Base-by-base conservation (phyloP, 352 stramenopile genomes). In the Phytophthora niederhauseri region DNA sequence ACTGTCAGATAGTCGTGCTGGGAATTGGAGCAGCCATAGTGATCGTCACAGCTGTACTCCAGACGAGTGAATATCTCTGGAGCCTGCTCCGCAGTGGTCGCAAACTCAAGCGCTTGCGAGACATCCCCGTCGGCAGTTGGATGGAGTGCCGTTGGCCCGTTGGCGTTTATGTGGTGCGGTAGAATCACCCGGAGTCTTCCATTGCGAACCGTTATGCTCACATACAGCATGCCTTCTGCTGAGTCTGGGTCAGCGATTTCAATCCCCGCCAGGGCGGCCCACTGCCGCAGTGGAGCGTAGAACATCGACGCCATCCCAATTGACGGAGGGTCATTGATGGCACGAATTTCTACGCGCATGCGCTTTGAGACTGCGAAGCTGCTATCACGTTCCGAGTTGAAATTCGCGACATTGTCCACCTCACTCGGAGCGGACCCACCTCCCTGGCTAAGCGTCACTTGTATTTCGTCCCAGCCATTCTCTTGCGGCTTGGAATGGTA, bases 211-310 rank as follows among this genome's bases (percentile, higher is more conserved):
- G 74, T 53, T 22, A 90, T 46, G 15, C 75, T 80, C 12, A 89
- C 60, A 57, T 84, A 90, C 36, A 90, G 30, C 17, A 77, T 57
- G 0, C 63, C 64, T 22, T 84, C 65, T 8, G 56, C 73, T n/a
- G 75, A 77, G 56, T 91, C 84, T 4, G 73, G 71, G 49, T 92
- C 84, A 28, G 62, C 57, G 15, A 90, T 54, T 4, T 60, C 2
- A 20, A 89, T 70, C 6, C 50, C 63, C 9, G 17, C 4, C 0
- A 85, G 15, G 0, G 36, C 5, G 2, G 66, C 69, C 84, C 80
- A 90, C 6, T 61, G 31, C 17, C 75, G 56, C 11, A 72, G 48
- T 34, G 71, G 66, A 49, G 69, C 70, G 34, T 77, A 80, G 36
- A 80, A 78, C 4, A 30, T 69, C 3, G 61, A 41, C 3, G 63